A percentile compares a stretch with the other conserved stretches of the same genome.
Conservation (phyloP, 2,329 filamentous ascomycete species). For the Aspergillus novoparasiticus region DNA sequence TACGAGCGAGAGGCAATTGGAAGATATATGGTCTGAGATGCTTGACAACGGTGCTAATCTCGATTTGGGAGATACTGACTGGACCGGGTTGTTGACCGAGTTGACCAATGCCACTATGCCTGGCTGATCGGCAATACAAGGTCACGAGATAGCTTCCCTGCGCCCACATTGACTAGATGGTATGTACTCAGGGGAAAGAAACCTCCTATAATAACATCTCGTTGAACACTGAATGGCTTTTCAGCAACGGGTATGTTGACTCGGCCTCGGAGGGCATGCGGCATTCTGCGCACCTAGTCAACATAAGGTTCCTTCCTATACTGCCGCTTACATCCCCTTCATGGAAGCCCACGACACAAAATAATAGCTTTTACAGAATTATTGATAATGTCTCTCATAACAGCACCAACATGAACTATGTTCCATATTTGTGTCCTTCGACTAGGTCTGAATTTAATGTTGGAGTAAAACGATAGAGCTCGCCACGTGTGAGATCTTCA, state of each 20-base stretch:
- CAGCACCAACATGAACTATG: too few species aligned
- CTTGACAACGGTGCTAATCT: slow-evolving; percentile 30
- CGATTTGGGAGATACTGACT: slow-evolving; percentile 28
- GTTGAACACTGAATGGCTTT: neutral
- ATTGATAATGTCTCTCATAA: too few species aligned
- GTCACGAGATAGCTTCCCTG: neutral
- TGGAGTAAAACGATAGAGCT: neutral
- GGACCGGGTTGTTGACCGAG: slow-evolving; percentile 34
- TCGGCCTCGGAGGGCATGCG: too few species aligned
- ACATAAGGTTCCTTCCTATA: too few species aligned
- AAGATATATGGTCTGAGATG: slow-evolving; percentile 37
- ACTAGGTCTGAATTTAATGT: neutral
- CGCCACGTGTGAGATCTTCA: neutral
- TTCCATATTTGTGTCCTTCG: too few species aligned
- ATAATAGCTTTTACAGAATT: too few species aligned
- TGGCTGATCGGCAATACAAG: slow-evolving; percentile 11
- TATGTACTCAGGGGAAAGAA: neutral
- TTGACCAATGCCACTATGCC: slow-evolving; percentile 27
- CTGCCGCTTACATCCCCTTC: too few species aligned
- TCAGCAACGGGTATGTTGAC: too few species aligned
- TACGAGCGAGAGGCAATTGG: slow-evolving; percentile 20
- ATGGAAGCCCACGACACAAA: too few species aligned
- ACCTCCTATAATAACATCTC: neutral
- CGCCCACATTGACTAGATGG: neutral
- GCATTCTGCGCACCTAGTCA: too few species aligned